Percentiles rank a stretch among this genome's conserved stretches.
phyloP scores from a whole-genome alignment of 176 grass and related monocot species.

The Zizania latifolia region DNA sequence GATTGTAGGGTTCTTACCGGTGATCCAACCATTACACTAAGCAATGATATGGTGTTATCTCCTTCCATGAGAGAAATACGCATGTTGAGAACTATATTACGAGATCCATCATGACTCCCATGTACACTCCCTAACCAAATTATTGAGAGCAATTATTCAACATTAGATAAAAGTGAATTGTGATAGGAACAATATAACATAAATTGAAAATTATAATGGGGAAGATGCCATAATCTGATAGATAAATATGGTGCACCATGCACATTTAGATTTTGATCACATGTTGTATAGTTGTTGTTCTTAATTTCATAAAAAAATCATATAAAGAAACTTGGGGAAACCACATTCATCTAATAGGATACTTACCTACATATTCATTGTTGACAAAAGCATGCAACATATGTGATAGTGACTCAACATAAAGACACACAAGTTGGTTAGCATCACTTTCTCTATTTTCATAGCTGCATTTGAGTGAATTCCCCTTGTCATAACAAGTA shows the following conservation, averaged over 20 bases:
- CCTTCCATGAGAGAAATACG: conserved; percentile 48
- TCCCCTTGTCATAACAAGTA: conserved; percentile 3
- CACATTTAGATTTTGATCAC: not conserved
- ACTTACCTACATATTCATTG: conserved; percentile 52
- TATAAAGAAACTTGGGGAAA: not conserved
- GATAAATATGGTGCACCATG: not conserved
- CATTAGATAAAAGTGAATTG: not conserved
- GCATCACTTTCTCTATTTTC: conserved; percentile 34
- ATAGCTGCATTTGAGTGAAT: conserved; percentile 59
- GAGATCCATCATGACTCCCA: conserved; percentile 44
- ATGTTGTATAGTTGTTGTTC: not conserved
- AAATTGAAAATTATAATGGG: not conserved
- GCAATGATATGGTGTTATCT: conserved; percentile 68
- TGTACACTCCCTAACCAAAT: conserved; percentile 57
- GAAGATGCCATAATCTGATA: not conserved
- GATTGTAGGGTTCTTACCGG: conserved; percentile 50
- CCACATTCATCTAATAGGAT: not conserved
- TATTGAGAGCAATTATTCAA: not conserved
- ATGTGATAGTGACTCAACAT: conserved; percentile 68
- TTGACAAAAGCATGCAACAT: conserved; percentile 87
- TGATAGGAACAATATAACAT: not conserved
- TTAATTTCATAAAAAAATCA: not conserved
- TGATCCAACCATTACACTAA: conserved; percentile 93
- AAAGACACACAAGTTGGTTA: conserved; percentile 35
- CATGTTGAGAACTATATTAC: conserved; percentile 33